Base-by-base conservation (phyloP, 345 rosid genomes). In the Heritiera fomes region DNA sequence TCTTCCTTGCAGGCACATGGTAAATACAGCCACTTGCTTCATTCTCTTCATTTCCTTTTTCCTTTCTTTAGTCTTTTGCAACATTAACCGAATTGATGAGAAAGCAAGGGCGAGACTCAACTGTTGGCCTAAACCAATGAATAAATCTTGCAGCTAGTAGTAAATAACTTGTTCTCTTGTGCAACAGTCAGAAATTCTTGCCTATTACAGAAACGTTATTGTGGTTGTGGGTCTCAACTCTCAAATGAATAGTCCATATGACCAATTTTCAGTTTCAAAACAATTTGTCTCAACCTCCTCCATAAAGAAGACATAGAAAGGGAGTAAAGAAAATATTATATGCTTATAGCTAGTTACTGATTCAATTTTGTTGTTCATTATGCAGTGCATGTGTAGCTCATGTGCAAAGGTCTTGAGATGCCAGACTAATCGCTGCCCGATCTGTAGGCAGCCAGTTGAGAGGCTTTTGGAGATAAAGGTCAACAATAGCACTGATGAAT, bases 1-100 rank as follows among this genome's bases (percentile, higher is more conserved):
- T 75, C 97, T 96, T 83, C 99, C 98, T 9, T 96, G 99, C 86
- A 87, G 99, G 53, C 99, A 96, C 85, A 93, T 96, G 99, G 98
- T 95, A 84, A 86, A 55, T 56, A 72, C 63, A 50, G n/a, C 38
- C 58, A 1, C 68, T 4, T 75, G 45, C 61, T 32, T 43, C 18
- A 40, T 73, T 58, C 59, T 62, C 52, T 14, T 73, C 40, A 73
- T 68, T 53, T 23, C 34, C 58, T 0, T 65, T 63, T 49, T 8
- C 53, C 41, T 41, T 12, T 15, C 38, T 23, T 47, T 46, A 47
- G 30, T 32, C 45, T 15, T 52, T 71, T 32, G 30, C 46, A 32
- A 14, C 40, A 53, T 38, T 68, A 53, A 75, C 12, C 46, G 7
- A 32, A 43, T 68, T 20, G 18, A 66, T 1, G 0, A 71, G 61